Base-by-base conservation (phyloP, 2,329 filamentous ascomycete species). In the Sordariomycetes sp. region DNA sequence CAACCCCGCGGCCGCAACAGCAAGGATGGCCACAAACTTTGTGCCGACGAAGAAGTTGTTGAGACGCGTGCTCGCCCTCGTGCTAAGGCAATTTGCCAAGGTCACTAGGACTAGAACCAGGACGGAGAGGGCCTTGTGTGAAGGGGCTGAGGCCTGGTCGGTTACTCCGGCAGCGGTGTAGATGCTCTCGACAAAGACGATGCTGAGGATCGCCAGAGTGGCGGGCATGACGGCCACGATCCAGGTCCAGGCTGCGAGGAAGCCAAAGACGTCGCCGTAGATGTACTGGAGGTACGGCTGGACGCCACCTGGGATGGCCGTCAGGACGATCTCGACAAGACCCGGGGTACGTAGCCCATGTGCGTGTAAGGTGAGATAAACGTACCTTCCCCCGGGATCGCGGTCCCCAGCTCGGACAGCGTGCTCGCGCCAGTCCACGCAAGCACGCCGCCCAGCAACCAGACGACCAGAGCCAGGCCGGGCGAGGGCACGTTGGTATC, bases 241-340 rank as follows among this genome's bases (percentile, higher is more conserved):
- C 78, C 82, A 85, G 0, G 81, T 81, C 82, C 82, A 86, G 0
- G 81, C 80, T 6, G 80, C 80, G 5, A 85, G 65, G 62, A 84
- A 85, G n/a, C 81, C 82, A 54, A 77, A 76, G 2, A 79, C 68
- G 54, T 84, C 80, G 34, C 82, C 82, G 60, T 76, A 85, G 36
- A 84, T 77, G 64, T 81, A 76, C 61, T 76, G 74, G 7, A 86
- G 72, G 61, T 82, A 85, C 15, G 81, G 80, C 62, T 85, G 82
- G 53, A 85, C 76, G 17, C 82, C 82, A 4, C 82, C 79, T 73
- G 42, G 12, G 28, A 32, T 50, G 13, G n/a, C 22, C 22, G n/a
- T 10, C 34, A 17, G 52, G 32, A 24, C 45, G n/a, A 3, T n/a
- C 32, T 32, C 22, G 55, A 36, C 15, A 24, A 54, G 34, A 54